Evolutionary conservation across 371 early-diverging fungal genomes (phyloP).

Genomic region (Lichtheimia ramosa): DNA sequence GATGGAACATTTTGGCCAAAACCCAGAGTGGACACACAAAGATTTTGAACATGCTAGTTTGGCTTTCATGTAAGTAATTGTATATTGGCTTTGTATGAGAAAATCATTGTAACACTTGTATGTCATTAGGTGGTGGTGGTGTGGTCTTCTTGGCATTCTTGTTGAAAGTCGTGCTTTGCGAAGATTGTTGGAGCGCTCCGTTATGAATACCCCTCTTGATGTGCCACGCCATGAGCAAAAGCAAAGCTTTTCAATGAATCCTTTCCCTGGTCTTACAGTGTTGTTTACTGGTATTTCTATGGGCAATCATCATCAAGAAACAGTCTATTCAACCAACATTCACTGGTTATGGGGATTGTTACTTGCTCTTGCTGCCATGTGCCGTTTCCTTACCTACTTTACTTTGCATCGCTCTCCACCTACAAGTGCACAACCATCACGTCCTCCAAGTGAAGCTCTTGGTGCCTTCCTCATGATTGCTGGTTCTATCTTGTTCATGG

Average conservation of each 20-base stretch:
- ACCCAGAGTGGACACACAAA: slow-evolving; percentile 58
- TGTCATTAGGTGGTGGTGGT: slow-evolving; percentile 55
- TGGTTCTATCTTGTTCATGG: slow-evolving; percentile 54
- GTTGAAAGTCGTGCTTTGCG: slow-evolving; percentile 54
- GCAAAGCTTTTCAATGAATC: slow-evolving; percentile 39
- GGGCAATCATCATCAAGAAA: slow-evolving; percentile 65
- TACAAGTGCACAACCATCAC: slow-evolving; percentile 19
- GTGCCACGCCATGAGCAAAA: slow-evolving; percentile 20
- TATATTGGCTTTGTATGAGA: background rate
- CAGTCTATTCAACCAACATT: slow-evolving; percentile 52
- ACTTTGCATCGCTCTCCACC: slow-evolving; percentile 34
- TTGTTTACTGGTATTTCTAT: slow-evolving; percentile 63
- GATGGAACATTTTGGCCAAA: slow-evolving; percentile 63
- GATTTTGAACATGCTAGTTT: slow-evolving; percentile 66
- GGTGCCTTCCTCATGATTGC: slow-evolving; percentile 46
- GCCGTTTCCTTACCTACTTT: slow-evolving; percentile 52
- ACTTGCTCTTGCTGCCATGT: slow-evolving; percentile 51
- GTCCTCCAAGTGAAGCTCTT: slow-evolving; percentile 44
- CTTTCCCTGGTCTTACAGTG: slow-evolving; percentile 61
- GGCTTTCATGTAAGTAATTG: slow-evolving; percentile 47
- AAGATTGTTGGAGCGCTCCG: slow-evolving; percentile 29
- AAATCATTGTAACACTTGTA: background rate
- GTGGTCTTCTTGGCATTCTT: slow-evolving; percentile 58
- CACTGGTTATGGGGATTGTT: slow-evolving; percentile 64
- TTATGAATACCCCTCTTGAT: slow-evolving; percentile 18